Conservation (phyloP, 768 basidiomycete species). For the Termitomyces sp. region DNA sequence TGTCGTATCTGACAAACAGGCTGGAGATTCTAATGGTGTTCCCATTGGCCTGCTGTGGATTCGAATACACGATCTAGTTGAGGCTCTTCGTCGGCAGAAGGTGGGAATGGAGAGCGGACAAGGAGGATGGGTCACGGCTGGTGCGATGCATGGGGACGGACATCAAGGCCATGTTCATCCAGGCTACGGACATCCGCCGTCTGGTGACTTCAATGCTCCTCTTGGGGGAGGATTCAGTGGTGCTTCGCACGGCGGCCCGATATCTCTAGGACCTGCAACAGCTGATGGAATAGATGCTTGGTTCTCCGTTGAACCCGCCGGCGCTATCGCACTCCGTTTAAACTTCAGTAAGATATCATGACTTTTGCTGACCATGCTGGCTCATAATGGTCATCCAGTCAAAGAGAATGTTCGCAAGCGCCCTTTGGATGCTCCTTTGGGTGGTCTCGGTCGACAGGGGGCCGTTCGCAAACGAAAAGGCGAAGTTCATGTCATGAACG, state of each 20-base stretch:
- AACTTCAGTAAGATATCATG: slow-evolving; percentile 75
- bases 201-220: slow-evolving; percentile 43
- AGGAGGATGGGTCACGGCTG: slow-evolving; percentile 94
- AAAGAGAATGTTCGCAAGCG: slow-evolving; percentile 97
- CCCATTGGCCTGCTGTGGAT: slow-evolving; percentile 97
- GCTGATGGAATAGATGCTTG: slow-evolving; percentile 90
- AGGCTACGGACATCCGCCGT: slow-evolving; percentile 24
- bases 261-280: slow-evolving; percentile 29
- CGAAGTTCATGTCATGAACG: slow-evolving; percentile 99
- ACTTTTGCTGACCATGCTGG: slow-evolving; percentile 8
- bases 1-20: slow-evolving; percentile 89
- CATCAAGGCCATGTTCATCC: slow-evolving; percentile 23
- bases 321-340: slow-evolving; percentile 78
- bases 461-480: slow-evolving; percentile 97
- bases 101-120: slow-evolving; percentile 82
- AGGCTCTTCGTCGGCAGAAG: slow-evolving; percentile 88
- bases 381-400: slow-evolving; percentile 42
- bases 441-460: slow-evolving; percentile 94
- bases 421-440: slow-evolving; percentile 79
- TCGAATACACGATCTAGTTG: slow-evolving; percentile 88
- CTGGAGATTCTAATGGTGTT: slow-evolving; percentile 70
- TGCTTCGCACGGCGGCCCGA: slow-evolving; percentile 31
- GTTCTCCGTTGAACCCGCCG: slow-evolving; percentile 98
- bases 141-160: slow-evolving; percentile 72
- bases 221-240: slow-evolving; percentile 43